Base-by-base conservation (phyloP, 257 asterid species). In the Leptodermis oblonga region DNA sequence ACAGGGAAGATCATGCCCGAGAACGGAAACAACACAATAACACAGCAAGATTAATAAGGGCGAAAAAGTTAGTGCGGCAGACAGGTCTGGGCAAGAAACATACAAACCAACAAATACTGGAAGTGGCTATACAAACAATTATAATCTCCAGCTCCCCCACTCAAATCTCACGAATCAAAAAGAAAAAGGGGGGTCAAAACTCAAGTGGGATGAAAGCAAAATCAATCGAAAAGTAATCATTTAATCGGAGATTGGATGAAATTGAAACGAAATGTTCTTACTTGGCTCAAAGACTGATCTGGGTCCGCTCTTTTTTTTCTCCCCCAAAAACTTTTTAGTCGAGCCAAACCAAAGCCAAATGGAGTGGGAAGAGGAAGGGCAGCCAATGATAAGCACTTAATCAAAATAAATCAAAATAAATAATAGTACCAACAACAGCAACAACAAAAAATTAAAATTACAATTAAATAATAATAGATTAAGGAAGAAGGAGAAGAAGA, bases 231-330 rank as follows among this genome's bases (percentile, higher is more conserved):
- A 69, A 48, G 31, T 45, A 60, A 52, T 46, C 25, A 61, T 69
- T 37, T 7, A 31, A 68, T 48, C n/a, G 39, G 73, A 66, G n/a
- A 62, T 41, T 68, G 62, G 48, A 65, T 5, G 42, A 70, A 67
- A 59, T 18, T 10, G 62, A 76, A 70, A 43, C 65, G 39, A 59
- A 70, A 55, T 56, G 42, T 3, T 72, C 87, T 82, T 76, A 85
- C 87, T 81, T 51, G 56, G 68, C 41, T 26, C 41, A 68, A 22
- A 36, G 72, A 80, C 77, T 79, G 90, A 83, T 86, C 82, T 74
- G 81, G 75, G 75, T 66, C 77, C 68, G 67, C 51, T 54, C 71
- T 26, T 36, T 52, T 39, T 61, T 67, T 65, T 65, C 82, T 46
- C 56, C 73, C 68, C 39, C 28, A 52, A 62, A 72, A 53, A 70